Evolutionary conservation across 2,329 filamentous ascomycete genomes (phyloP), one percentile per base, ranked within the genome.

Genomic region (Amauroascus niger): DNA sequence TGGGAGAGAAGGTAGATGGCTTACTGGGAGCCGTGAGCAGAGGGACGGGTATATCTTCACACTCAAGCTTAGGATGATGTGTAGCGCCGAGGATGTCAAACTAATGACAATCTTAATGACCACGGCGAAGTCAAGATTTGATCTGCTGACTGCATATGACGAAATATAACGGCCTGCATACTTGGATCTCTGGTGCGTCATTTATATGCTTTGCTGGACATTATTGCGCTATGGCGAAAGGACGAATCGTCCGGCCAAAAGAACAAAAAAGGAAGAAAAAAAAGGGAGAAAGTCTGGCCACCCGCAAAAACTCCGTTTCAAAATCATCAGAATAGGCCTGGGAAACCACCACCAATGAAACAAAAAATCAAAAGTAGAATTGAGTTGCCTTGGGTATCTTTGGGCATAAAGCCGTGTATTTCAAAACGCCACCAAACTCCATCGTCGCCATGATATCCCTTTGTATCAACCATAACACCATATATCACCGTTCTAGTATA

Each of bases 21-120:
- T 68, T 76, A 37, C 62, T 75, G 50, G 68, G 65, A 48, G 68
- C 66, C 50, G 66, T 73, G 45, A 66, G 69, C 49, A 63, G 62
- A 49, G 69, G 69, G 8, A 59, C 61, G 63, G 65, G n/a, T 57
- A 62, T 49, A 33, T 58, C 39, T 55, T n/a, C n/a, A n/a, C 60
- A 35, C 32, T 20, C 35, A 26, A 43, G 18, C n/a, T 18, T 48
- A 47, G 35, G 32, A 8, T 49, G 22, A 37, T 55, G 37, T 26
- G 9, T 24, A n/a, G 30, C 11, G 11, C n/a, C n/a, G n/a, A n/a
- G n/a, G n/a, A n/a, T n/a, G n/a, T n/a, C n/a, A n/a, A n/a, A n/a
- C n/a, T n/a, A n/a, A n/a, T n/a, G n/a, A n/a, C n/a, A n/a, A n/a
- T n/a, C n/a, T n/a, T n/a, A n/a, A n/a, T n/a, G n/a, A n/a, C n/a